Evolutionary conservation across 345 rosid genomes (phyloP).

Genomic region (Nephelium lappaceum): DNA sequence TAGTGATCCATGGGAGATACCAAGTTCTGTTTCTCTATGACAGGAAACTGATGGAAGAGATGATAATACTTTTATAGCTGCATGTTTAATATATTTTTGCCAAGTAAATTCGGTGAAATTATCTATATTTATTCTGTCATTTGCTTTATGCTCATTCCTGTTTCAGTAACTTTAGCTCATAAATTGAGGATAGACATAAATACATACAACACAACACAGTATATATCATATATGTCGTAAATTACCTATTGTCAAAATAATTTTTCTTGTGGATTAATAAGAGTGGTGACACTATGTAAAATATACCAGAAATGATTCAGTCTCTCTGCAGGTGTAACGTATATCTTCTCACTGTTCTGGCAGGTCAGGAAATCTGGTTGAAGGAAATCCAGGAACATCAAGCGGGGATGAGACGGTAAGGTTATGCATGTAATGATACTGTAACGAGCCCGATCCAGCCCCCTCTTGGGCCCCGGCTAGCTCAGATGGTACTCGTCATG

Average conservation of each 20-base stretch:
- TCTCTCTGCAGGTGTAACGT: background rate
- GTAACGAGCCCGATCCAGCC: too few species aligned
- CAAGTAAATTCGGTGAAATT: background rate
- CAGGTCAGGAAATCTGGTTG: slow-evolving; percentile 89
- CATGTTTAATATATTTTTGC: background rate
- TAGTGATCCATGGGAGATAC: background rate
- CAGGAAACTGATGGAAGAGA: background rate
- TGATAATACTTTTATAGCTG: background rate
- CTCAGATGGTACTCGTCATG: too few species aligned
- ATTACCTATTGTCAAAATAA: background rate
- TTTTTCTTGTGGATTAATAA: slow-evolving; percentile 10
- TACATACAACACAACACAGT: background rate
- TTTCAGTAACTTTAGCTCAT: background rate
- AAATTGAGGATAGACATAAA: background rate
- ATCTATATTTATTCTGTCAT: background rate
- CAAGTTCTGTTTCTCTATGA: background rate
- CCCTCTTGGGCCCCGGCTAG: too few species aligned
- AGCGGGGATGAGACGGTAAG: slow-evolving; percentile 97
- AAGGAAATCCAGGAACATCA: slow-evolving; percentile 86
- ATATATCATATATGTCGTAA: slow-evolving; percentile 5
- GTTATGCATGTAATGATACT: slow-evolving; percentile 21
- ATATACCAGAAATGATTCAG: slow-evolving; percentile 11
- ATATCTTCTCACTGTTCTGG: slow-evolving; percentile 28
- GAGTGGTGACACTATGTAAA: background rate
- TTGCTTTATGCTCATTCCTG: background rate